phyloP scores from a whole-genome alignment of 2,329 filamentous ascomycete genomes.

The Claviceps paspali region DNA sequence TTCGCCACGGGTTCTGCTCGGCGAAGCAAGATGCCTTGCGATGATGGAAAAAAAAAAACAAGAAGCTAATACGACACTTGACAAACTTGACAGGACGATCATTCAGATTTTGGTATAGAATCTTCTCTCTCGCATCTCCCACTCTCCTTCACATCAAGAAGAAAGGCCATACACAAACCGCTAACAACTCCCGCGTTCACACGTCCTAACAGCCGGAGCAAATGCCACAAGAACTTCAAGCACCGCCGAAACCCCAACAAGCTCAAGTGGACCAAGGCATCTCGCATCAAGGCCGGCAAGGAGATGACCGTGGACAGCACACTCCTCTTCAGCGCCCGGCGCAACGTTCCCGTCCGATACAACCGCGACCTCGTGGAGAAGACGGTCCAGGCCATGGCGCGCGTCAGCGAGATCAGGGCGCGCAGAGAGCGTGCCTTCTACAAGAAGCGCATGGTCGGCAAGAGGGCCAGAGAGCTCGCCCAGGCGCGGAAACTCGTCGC shows the following conservation, averaged over 20 bases:
- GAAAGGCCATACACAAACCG: no score
- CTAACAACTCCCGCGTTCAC: no score
- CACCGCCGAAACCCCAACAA: conserved; percentile 98
- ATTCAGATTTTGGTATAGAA: conserved; percentile 39
- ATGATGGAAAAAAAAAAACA: no score
- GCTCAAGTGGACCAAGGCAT: conserved; percentile 92
- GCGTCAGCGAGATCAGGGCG: conserved; percentile 70
- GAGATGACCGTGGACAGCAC: conserved; percentile 87
- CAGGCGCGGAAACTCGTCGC: conserved; percentile 76
- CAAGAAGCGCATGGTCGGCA: conserved; percentile 83
- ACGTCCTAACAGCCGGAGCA: conserved; percentile 17
- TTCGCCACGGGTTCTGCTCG: no score
- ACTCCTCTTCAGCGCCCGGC: conserved; percentile 77
- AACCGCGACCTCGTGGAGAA: conserved; percentile 79
- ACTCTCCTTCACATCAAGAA: no score
- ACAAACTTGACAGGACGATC: conserved; percentile 25
- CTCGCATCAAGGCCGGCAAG: conserved; percentile 67
- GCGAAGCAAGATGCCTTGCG: no score
- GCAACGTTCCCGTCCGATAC: conserved; percentile 92
- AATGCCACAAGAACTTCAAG: conserved; percentile 64
- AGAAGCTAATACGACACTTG: no score
- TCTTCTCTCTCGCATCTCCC: not conserved
- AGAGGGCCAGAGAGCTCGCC: conserved; percentile 66
- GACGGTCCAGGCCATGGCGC: conserved; percentile 83
- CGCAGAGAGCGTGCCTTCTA: conserved; percentile 85